A percentile compares a stretch with the other conserved stretches of the same genome.
phyloP scores from a whole-genome alignment of 1,284 basidiomycete genomes.

The Salmacisia buchloeana region DNA sequence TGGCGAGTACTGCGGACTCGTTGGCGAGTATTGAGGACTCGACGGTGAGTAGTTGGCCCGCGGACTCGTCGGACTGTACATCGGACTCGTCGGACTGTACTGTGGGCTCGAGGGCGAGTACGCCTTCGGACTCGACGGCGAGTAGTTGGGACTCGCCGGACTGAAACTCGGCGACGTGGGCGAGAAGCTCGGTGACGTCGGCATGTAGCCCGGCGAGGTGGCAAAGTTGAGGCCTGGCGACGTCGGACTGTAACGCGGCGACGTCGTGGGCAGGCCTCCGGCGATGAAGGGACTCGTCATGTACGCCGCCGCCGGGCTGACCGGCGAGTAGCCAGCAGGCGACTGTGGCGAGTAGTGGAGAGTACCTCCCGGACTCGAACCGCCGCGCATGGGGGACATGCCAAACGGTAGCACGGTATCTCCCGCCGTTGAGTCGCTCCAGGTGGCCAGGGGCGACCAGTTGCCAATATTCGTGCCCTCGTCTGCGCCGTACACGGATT shows the following conservation, averaged over 20 bases:
- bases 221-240: constrained; percentile 59
- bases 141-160: constrained; percentile 29
- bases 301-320: constrained; percentile 37
- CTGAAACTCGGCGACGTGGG: constrained; percentile 37
- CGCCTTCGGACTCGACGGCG: constrained; percentile 1
- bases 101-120: constrained; percentile 59
- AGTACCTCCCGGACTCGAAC: constrained; percentile 32
- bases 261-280: constrained; percentile 8
- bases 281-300: constrained; percentile 12
- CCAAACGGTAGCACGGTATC: constrained; percentile 65
- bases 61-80: constrained; percentile 38
- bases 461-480: constrained; percentile 72
- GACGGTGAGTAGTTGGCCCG: constrained; percentile 20
- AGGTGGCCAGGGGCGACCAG: constrained; percentile 89
- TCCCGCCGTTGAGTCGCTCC: constrained; percentile 64
- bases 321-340: constrained; percentile 39
- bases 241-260: constrained; percentile 35
- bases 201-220: constrained; percentile 55
- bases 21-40: constrained; percentile 68
- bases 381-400: constrained; percentile 63
- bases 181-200: constrained; percentile 54
- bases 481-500: constrained; percentile 57
- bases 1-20: constrained; percentile 57
- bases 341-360: constrained; percentile 20
- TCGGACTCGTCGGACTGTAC: constrained; percentile 45